Evolutionary conservation across 2,329 filamentous ascomycete species (phyloP), one percentile per base, ranked within the genome.

Genomic region (Mycosphaerella sp.): DNA sequence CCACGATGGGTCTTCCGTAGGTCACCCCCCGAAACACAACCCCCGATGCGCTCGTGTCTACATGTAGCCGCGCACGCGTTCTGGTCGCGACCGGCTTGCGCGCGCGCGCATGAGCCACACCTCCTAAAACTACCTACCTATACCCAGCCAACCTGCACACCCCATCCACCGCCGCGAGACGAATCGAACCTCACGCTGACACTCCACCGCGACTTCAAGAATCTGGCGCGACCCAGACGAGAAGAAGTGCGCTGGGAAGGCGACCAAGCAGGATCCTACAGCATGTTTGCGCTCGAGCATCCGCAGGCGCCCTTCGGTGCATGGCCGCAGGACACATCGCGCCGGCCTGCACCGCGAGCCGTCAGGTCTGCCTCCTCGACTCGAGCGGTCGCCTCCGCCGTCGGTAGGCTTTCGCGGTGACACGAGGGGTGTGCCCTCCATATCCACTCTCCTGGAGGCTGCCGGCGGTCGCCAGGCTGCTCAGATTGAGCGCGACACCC

Each of bases 171-270:
- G 44, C 30, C 10, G 9, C 30, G 13, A 10, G 10, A 34, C 13
- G 17, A 36, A 32, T 41, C 41, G 44, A 45, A 47, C 35, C 39
- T 14, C 4, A 48, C 35, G 52, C 52, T 57, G 36, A 56, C 48
- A 47, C 48, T 27, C 35, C 14, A 34, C 7, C 37, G 32, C 35
- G 28, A 18, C 41, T 17, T 49, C 16, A 49, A 57, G 55, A 46
- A 74, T 82, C 68, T 82, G 74, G 71, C 73, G 73, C 65, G 75
- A 78, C 63, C 77, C 77, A 36, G 71, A 73, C 42, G 68, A 73
- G 54, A 71, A 72, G 34, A 55, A 55, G 53, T 57, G 53, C 50
- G 56, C 53, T 49, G 65, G 67, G 18, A 73, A 71, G 52, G 65
- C 71, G 47, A 64, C 71, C 56, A 81, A 80, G 64, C 66, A 64